Evolutionary conservation across 257 asterid genomes (phyloP), one percentile per base, ranked within the genome.

Genomic region (Verbascum thapsus): DNA sequence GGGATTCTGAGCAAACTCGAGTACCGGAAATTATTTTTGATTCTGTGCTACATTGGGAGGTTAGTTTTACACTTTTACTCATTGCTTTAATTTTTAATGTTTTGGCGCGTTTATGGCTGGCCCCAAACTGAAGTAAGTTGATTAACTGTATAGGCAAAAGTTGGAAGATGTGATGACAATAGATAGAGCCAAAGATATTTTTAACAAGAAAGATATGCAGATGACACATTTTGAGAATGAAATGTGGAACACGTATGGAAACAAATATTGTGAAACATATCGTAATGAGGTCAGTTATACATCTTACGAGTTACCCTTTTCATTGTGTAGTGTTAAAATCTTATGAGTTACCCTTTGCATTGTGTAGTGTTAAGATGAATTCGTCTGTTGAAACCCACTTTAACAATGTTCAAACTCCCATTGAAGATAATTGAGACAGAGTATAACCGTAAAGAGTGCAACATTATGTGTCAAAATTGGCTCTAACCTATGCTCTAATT

Each of bases 1-100:
- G 16, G 39, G 57, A 56, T 56, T 22, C 84, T 81, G 32, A 30
- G 42, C 30, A 47, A 64, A 59, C 78, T 83, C 1, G 85, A 78
- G 30, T 80, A 64, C 63, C 57, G 87, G 70, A 83, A 60, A 48
- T 64, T 75, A 20, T 83, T 80, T 66, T 18, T 83, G 55, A 17
- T 80, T 26, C 57, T 76, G 11, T 71, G 77, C 66, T 83, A 80
- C 74, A 71, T 58, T 50, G 87, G 80, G 60, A 73, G 73, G 90
- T 83, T 57, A 66, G 69, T 60, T 38, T n/a, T n/a, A 26, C 5
- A 26, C 32, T 26, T 1, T 45, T 5, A 3, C 17, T 71, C 40
- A 7, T 15, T 10, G n/a, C 53, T 17, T 26, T 55, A 37, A n/a
- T n/a, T n/a, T n/a, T n/a, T n/a, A n/a, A n/a, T n/a, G n/a, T n/a